These are phyloP conservation scores for Fusarium nodosum DNA, from an alignment of 2,329 filamentous ascomycete genomes.

Conservation along the genomic window DNA sequence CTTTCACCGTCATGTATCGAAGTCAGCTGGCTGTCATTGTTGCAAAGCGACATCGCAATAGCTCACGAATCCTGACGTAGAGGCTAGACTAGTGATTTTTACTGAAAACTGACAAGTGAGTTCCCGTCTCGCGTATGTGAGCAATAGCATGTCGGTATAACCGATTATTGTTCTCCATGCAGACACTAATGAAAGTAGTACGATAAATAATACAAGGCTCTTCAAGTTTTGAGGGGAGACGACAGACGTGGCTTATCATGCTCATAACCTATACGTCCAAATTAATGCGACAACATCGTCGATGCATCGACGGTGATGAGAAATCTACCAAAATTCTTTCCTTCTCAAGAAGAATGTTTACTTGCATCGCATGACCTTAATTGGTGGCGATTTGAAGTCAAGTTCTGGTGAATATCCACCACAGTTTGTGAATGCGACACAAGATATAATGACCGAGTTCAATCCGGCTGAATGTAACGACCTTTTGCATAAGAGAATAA, in stretches of 20 bases:
- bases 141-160: background rate
- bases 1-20: conserved; percentile 2
- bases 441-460: too few relatives aligned
- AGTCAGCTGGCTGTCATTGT: background rate
- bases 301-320: background rate
- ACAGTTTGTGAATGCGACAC: background rate
- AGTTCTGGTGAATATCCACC: background rate
- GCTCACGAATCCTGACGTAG: background rate
- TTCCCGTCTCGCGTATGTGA: background rate
- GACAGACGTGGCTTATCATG: background rate
- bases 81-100: background rate
- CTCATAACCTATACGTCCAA: background rate
- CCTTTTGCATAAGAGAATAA: too few relatives aligned
- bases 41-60: background rate
- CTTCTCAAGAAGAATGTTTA: background rate
- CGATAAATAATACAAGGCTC: background rate
- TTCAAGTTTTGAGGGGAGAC: background rate
- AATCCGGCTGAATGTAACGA: background rate
- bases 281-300: background rate
- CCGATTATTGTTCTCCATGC: background rate
- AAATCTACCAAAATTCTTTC: fast-evolving
- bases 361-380: background rate
- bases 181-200: background rate
- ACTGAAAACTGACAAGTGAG: background rate
- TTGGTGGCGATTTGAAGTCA: background rate